A percentile compares a stretch with the other conserved stretches of the same genome.
These are phyloP conservation scores for Coemansia sp. DNA, from an alignment of 192 early-diverging fungal species.

Conservation along the genomic window DNA sequence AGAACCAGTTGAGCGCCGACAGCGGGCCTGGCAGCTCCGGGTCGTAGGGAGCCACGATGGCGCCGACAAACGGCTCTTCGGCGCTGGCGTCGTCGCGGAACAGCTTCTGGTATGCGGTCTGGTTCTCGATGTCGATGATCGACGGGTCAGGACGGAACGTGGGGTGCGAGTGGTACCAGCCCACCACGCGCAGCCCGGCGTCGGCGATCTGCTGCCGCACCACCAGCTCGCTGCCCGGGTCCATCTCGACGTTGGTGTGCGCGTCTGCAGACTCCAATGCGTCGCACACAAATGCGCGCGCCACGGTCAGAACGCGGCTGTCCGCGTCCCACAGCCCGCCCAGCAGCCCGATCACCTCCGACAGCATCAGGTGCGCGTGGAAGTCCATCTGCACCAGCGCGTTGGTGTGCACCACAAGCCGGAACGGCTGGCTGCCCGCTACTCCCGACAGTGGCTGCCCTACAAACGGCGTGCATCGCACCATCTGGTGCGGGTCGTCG, in stretches of 20 bases:
- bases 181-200: constrained; percentile 74
- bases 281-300: constrained; percentile 73
- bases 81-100: constrained; percentile 63
- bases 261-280: constrained; percentile 71
- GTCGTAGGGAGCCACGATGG: constrained; percentile 88
- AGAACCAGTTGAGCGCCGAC: constrained; percentile 89
- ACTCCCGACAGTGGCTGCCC: constrained; percentile 64
- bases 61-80: constrained; percentile 81
- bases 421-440: constrained; percentile 78
- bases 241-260: constrained; percentile 86
- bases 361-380: constrained; percentile 85
- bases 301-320: constrained; percentile 58
- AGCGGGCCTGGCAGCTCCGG: constrained; percentile 70
- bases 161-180: constrained; percentile 96
- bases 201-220: constrained; percentile 73
- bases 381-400: constrained; percentile 87
- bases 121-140: constrained; percentile 87
- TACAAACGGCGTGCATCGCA: constrained; percentile 76
- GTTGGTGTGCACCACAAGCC: constrained; percentile 68
- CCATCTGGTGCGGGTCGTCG: constrained; percentile 75
- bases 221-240: constrained; percentile 75
- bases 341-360: constrained; percentile 88
- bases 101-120: constrained; percentile 78
- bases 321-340: constrained; percentile 72
- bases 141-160: constrained; percentile 86